These are phyloP conservation scores for Verruconis gallopava DNA, from an alignment of 2,329 filamentous ascomycete genomes.

Conservation along the genomic window DNA sequence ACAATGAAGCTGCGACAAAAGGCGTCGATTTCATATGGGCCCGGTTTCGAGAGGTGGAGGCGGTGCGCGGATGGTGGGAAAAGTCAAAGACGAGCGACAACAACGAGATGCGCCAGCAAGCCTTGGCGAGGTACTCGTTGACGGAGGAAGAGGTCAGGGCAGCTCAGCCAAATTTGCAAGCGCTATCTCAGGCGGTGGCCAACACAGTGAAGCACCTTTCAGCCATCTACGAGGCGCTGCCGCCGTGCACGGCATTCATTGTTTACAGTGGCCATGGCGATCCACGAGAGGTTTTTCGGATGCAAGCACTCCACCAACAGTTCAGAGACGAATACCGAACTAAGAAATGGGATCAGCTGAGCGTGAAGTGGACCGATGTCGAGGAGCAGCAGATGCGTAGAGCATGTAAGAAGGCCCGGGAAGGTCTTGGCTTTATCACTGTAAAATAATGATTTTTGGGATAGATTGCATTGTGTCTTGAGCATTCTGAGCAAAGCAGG, in stretches of 20 bases:
- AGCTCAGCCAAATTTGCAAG: conserved; percentile 6
- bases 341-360: conserved; percentile 51
- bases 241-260: conserved; percentile 46
- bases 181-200: conserved; percentile 34
- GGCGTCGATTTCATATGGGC: conserved; percentile 52
- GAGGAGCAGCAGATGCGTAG: conserved; percentile 47
- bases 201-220: conserved; percentile 39
- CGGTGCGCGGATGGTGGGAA: conserved; percentile 47
- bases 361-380: conserved; percentile 50
- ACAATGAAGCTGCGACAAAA: conserved; percentile 32
- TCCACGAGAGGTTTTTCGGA: conserved; percentile 41
- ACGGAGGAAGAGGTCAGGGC: conserved; percentile 1
- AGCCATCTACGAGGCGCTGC: conserved; percentile 42
- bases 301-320: conserved; percentile 43
- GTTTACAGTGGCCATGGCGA: conserved; percentile 54
- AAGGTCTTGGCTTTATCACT: conserved; percentile 45
- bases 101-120: conserved; percentile 14
- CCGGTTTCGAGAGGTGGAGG: conserved; percentile 48
- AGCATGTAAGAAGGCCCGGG: conserved; percentile 43
- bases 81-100: conserved; percentile 21
- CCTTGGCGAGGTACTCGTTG: conserved; percentile 4
- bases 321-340: conserved; percentile 44
- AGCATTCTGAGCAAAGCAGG: no score
- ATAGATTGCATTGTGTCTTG: no score
- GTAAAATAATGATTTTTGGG: conserved; percentile 41